These are phyloP conservation scores for Penicillium sp. DNA, from an alignment of 2,329 filamentous ascomycete species.

Conservation along the genomic window DNA sequence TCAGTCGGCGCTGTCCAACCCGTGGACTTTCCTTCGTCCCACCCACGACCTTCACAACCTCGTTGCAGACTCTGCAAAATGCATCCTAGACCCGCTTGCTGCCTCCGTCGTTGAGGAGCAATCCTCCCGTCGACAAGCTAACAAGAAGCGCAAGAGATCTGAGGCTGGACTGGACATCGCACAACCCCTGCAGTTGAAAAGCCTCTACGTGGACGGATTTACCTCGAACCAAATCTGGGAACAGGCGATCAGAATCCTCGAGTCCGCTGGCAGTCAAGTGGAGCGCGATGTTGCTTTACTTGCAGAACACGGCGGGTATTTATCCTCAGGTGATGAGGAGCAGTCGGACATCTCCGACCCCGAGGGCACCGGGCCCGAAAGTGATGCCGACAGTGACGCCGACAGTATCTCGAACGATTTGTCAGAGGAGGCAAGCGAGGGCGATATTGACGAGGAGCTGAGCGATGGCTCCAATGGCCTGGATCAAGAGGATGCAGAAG, in stretches of 20 bases:
- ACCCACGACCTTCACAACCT: constrained; percentile 60
- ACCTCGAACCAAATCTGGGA: constrained; percentile 89
- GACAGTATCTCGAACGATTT: constrained; percentile 13
- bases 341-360: constrained; percentile 8
- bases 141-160: constrained; percentile 70
- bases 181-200: constrained; percentile 67
- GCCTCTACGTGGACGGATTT: constrained; percentile 81
- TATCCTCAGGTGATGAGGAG: constrained; percentile 7
- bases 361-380: constrained; percentile 14
- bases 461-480: constrained; percentile 4
- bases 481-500: constrained; percentile 6
- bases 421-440: constrained; percentile 8
- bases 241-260: constrained; percentile 78
- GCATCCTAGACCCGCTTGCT: constrained; percentile 72
- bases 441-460: constrained; percentile 17
- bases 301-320: constrained; percentile 20
- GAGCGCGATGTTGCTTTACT: constrained; percentile 44
- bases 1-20: constrained; percentile 50
- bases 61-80: constrained; percentile 70
- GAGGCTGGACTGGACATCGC: constrained; percentile 45
- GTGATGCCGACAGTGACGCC: constrained; percentile 5
- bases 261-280: constrained; percentile 55
- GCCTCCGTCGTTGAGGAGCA: constrained; percentile 68
- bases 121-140: constrained; percentile 59
- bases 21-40: constrained; percentile 74